Evolutionary conservation across 1,284 basidiomycete species (phyloP).

Genomic region (Melanopsichium pennsylvanicum): DNA sequence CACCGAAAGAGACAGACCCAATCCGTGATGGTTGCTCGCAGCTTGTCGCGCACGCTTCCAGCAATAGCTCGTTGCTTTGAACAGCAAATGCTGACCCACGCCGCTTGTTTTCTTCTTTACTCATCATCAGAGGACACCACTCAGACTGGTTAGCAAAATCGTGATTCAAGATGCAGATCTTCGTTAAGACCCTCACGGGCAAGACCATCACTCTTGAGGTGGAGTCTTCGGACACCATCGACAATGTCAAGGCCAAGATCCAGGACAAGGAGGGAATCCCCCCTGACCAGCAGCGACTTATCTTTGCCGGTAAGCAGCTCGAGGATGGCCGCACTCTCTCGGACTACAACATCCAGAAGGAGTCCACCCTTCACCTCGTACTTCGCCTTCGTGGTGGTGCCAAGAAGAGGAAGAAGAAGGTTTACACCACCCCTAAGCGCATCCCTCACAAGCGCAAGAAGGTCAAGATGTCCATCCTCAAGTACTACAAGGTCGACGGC

Average conservation of each 20-base stretch:
- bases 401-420: slow-evolving; percentile 99
- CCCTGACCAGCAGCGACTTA: slow-evolving; percentile 94
- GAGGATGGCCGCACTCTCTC: slow-evolving; percentile 68
- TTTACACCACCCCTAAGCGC: slow-evolving; percentile 98
- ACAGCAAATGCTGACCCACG: slow-evolving; percentile 7
- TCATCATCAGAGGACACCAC: slow-evolving; percentile 53
- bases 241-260: slow-evolving; percentile 68
- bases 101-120: not conserved
- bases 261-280: slow-evolving; percentile 77
- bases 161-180: slow-evolving; percentile 60
- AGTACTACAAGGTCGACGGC: slow-evolving; percentile 99
- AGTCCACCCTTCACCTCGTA: slow-evolving; percentile 63
- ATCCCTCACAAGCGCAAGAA: slow-evolving; percentile 99
- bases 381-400: slow-evolving; percentile 85
- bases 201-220: slow-evolving; percentile 67
- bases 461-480: slow-evolving; percentile 98
- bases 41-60: not conserved
- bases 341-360: slow-evolving; percentile 83
- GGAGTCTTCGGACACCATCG: slow-evolving; percentile 66
- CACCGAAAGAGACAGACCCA: too few species aligned
- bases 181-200: slow-evolving; percentile 66
- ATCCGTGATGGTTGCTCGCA: not conserved
- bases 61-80: not conserved
- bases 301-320: slow-evolving; percentile 98
- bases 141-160: slow-evolving; percentile 59